A percentile compares a stretch with the other conserved stretches of the same genome.
Evolutionary conservation across 148 eudicot genomes (phyloP).

Genomic region (Nepenthes mirabilis): DNA sequence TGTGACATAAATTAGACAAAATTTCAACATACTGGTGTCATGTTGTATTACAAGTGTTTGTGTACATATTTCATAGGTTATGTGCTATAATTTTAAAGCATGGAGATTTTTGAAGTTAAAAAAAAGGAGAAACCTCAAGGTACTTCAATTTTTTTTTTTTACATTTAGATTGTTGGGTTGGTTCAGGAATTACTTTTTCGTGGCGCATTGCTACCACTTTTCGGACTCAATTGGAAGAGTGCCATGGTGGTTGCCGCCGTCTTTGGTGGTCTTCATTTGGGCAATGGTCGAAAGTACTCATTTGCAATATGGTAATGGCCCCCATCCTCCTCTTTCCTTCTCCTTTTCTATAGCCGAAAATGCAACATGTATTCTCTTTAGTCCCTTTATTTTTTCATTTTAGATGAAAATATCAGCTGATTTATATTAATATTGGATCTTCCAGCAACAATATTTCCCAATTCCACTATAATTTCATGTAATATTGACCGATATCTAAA

Average conservation of each 20-base stretch:
- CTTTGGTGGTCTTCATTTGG: constrained; percentile 77
- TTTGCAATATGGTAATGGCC: constrained; percentile 64
- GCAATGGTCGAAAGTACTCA: constrained; percentile 71
- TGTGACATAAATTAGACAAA: too few species aligned
- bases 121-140: background rate
- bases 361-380: background rate
- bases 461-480: too few species aligned
- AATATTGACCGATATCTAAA: too few species aligned
- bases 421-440: too few species aligned
- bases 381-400: too few species aligned
- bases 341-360: background rate
- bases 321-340: background rate
- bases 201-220: constrained; percentile 72
- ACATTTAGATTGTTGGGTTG: background rate
- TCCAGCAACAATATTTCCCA: too few species aligned
- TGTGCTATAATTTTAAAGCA: too few species aligned
- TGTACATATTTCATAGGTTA: too few species aligned
- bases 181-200: constrained; percentile 80
- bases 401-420: too few species aligned
- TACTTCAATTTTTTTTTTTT: background rate
- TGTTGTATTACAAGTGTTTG: too few species aligned
- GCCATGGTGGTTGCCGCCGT: constrained; percentile 48
- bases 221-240: constrained; percentile 59
- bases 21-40: too few species aligned
- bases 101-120: too few species aligned